Base-by-base conservation (phyloP, 495 filamentous ascomycete genomes). In the Bryoglossum gracile region DNA sequence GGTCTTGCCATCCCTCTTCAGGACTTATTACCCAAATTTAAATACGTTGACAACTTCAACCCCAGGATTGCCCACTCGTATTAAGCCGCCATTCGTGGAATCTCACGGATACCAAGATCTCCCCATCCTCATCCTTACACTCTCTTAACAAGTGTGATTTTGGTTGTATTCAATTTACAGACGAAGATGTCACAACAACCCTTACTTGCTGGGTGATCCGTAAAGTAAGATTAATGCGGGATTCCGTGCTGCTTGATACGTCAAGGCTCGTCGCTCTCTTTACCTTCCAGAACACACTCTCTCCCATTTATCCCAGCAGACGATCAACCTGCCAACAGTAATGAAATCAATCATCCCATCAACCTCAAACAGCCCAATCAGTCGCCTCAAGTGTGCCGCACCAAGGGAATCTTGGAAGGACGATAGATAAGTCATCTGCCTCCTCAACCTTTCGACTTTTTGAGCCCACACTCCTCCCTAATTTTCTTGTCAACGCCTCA, bases 291-390 rank as follows among this genome's bases (percentile, higher is more conserved):
- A 55, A 55, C 24, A 51, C 55, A 58, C 19, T 48, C 48, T 54
- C 39, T 30, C 30, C 28, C 25, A 18, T 32, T 51, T 26, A 67
- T 67, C 71, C 71, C 55, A 65, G 69, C 30, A 40, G 71, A 39
- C 63, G 72, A 74, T 74, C 70, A 70, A 66, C 68, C 66, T 64
- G 28, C 32, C 61, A 53, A 30, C 57, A 57, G 60, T 50, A 54
- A 71, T 70, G 70, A 28, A 53, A 59, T 47, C 43, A 67, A 53
- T 66, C 65, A 62, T 64, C 59, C 61, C 54, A 48, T 54, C 44
- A 43, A 54, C 37, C 45, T 54, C 51, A 54, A 54, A 54, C 51
- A 32, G 18, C 33, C 38, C 22, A 40, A 33, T 45, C 42, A 50
- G 33, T 23, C 24, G 17, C 38, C 23, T 43, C 34, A 26, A 34